Evolutionary conservation across 805 yeast genomes (phyloP), one percentile per base, ranked within the genome.

Genomic region (Yarrowia phangngaensis): DNA sequence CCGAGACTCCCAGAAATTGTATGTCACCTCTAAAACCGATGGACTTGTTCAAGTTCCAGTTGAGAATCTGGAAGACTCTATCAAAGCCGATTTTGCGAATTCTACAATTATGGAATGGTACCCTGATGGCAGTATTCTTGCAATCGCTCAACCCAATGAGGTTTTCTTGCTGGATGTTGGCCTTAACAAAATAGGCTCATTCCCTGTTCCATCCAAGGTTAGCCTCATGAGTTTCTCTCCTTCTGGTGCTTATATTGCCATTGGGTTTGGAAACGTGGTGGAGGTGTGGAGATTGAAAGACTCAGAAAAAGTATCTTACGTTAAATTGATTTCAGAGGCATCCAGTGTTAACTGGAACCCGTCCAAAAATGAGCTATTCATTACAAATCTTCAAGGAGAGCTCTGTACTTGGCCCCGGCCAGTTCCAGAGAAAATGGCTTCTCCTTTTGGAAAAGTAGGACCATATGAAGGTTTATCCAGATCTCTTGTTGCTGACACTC

Each of bases 101-200:
- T 32, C 32, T 15, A 32, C 29, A n/a, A 9, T 13, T 13, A 27
- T 79, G 2, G 75, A 74, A 27, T 87, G 95, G 95, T 76, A 79
- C 51, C 76, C 82, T 2, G 70, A 73, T 47, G 95, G 95, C 13
- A 75, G 75, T 47, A 62, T 69, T n/a, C 68, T 87, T 38, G 86
- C 88, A 2, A 58, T 85, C 14, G 88, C 95, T 2, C 57, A 59
- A 23, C 63, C 60, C 12, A 51, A 66, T 14, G 60, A 58, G 2
- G 53, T 67, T 3, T 54, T 58, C 28, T 50, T 61, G 15, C 35
- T 59, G 4, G 55, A 54, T 22, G 8, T 19, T 11, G 32, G 27
- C 7, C 24, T 26, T 9, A 8, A 16, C 24, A 26, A 38, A 17
- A 13, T 14, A 11, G 19, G 17, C 19, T 51, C 56, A 22, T 61